Base-by-base conservation (phyloP, 495 filamentous ascomycete species). In the Penicillium arizonense region DNA sequence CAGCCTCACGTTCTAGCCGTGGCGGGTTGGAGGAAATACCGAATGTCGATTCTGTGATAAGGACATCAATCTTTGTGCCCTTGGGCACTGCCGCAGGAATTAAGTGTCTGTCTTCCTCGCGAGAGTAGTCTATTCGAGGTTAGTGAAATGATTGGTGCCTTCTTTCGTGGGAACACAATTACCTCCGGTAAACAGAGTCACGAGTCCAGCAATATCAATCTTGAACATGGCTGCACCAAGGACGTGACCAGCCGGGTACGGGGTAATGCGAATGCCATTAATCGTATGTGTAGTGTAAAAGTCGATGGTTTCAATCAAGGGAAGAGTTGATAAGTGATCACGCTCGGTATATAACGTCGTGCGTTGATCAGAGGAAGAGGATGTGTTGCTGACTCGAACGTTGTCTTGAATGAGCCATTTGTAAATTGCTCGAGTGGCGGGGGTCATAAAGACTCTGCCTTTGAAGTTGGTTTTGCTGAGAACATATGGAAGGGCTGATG, bases 331-430 rank as follows among this genome's bases (percentile, higher is more conserved):
- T 13, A 97, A 75, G 67, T 96, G 91, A 64, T 98, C 94, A 47
- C 90, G 84, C 69, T 98, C 94, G 2, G 90, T 96, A 65, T 96
- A 98, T 37, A 97, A 82, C 2, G 87, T 85, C 0, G 88, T 83
- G 9, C 83, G 83, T 52, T 87, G 82, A 54, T 89, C 87, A 1
- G 89, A 87, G 13, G 81, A 83, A 13, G 80, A 82, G 0, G 89
- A 87, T 0, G 88, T 90, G 66, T 90, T 86, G 61, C 77, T 82
- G 32, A 98, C 91, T 53, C 94, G 86, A 24, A 98, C 88, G 64
- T 88, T 91, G 72, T 98, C 94, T 68, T 96, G 91, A 46, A 97
- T 96, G 32, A 98, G 80, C 91, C 93, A 97, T 77, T 97, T 97
- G 80, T 98, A 98, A 71, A 98, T 98, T 53, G 94, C 94, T 71